These are phyloP conservation scores for Zoysia matrella DNA, from an alignment of 202 grass and related monocot species.

Conservation along the genomic window DNA sequence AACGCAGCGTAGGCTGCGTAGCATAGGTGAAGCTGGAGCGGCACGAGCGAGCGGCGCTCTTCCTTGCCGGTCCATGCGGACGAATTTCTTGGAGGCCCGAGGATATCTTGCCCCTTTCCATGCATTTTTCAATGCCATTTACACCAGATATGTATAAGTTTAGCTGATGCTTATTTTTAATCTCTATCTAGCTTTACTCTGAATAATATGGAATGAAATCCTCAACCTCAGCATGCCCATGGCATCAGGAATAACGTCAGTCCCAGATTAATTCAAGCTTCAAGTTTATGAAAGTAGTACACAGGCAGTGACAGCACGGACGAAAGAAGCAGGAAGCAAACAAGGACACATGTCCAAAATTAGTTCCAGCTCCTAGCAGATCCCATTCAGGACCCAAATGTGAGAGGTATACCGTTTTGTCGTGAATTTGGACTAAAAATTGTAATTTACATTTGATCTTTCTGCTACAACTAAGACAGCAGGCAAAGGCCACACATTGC, in stretches of 20 bases:
- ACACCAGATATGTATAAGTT: no score
- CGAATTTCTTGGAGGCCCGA: no score
- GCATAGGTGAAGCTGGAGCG: no score
- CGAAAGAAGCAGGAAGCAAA: background rate
- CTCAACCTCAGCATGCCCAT: background rate
- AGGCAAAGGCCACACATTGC: constrained; percentile 33
- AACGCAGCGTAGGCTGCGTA: no score
- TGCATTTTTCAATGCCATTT: no score
- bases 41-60: no score
- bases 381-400: background rate
- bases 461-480: constrained; percentile 54
- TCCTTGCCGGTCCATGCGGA: no score
- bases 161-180: background rate
- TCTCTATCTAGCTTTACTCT: background rate
- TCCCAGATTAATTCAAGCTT: background rate
- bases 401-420: background rate
- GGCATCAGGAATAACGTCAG: background rate
- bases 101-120: no score
- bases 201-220: background rate
- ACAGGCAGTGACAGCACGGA: background rate
- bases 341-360: background rate
- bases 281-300: background rate
- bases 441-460: constrained; percentile 75
- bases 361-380: background rate
- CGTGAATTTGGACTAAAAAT: constrained; percentile 43